phyloP scores from a whole-genome alignment of 2,329 filamentous ascomycete species.

The Didymella lethalis region DNA sequence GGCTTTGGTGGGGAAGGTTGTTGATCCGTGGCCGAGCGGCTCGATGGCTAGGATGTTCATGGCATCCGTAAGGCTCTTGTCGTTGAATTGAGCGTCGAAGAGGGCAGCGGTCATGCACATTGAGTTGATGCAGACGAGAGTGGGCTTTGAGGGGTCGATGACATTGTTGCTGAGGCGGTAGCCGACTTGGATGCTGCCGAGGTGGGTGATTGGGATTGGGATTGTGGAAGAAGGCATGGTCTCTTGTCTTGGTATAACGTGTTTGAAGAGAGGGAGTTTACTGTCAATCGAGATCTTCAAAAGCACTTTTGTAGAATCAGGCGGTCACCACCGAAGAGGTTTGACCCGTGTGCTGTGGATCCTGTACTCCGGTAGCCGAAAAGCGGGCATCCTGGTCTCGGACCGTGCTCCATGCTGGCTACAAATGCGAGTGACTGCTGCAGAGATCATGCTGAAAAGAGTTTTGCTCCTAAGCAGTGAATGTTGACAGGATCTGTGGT shows the following conservation, averaged over 20 bases:
- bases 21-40: constrained; percentile 60
- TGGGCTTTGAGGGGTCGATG: constrained; percentile 17
- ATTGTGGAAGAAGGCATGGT: constrained; percentile 18
- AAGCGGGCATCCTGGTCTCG: constrained; percentile 11
- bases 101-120: constrained; percentile 27
- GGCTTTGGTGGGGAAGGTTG: constrained; percentile 30
- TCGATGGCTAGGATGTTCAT: constrained; percentile 62
- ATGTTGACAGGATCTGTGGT: background rate
- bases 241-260: background rate
- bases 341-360: constrained; percentile 16
- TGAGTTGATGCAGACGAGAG: constrained; percentile 23
- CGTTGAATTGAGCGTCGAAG: constrained; percentile 47
- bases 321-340: constrained; percentile 9
- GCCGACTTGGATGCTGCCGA: constrained; percentile 20
- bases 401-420: background rate
- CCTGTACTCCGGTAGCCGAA: constrained; percentile 17
- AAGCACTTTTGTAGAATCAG: background rate
- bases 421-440: background rate
- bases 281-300: background rate
- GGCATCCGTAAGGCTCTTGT: constrained; percentile 41
- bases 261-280: background rate
- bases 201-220: constrained; percentile 19
- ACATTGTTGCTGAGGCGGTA: constrained; percentile 22
- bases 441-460: background rate
- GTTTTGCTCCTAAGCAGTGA: background rate